These are phyloP conservation scores for Gremmenia infestans DNA, from an alignment of 2,329 filamentous ascomycete genomes.

Conservation along the genomic window DNA sequence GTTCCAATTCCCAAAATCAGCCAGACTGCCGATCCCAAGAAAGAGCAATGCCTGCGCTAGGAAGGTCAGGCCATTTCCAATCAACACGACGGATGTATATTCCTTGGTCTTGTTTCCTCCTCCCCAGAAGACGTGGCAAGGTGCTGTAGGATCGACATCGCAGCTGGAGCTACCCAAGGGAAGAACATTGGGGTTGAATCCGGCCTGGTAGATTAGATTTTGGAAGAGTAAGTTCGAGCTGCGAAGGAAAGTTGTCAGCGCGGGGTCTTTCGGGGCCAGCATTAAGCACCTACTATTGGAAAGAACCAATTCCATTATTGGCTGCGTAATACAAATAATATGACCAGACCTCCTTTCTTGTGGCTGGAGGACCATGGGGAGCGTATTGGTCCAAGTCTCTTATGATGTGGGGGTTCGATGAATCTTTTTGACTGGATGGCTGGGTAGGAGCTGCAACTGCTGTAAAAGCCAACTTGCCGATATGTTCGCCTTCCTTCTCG, in stretches of 20 bases:
- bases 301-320: conserved; percentile 30
- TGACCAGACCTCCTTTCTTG: conserved; percentile 25
- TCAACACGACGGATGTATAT: conserved; percentile 28
- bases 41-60: conserved; percentile 26
- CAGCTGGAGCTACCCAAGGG: conserved; percentile 28
- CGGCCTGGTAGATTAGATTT: conserved; percentile 31
- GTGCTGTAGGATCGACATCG: conserved; percentile 21
- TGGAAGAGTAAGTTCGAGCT: conserved; percentile 31
- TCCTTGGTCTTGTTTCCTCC: conserved; percentile 25
- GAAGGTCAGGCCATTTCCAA: conserved; percentile 27
- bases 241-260: not conserved
- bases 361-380: conserved; percentile 20
- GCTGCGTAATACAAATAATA: conserved; percentile 31
- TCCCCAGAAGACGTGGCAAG: conserved; percentile 30
- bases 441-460: conserved; percentile 20
- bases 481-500: conserved; percentile 12
- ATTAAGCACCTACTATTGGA: conserved; percentile 27
- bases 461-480: conserved; percentile 21
- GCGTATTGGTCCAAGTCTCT: conserved; percentile 15
- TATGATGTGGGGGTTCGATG: conserved; percentile 13
- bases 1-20: conserved; percentile 31
- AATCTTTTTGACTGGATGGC: not conserved
- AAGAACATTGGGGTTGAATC: conserved; percentile 29
- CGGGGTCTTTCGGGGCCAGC: not conserved
- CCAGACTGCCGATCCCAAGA: conserved; percentile 27